Conservation (phyloP, 1,284 basidiomycete genomes). For the Stygiomarasmius scandens region DNA sequence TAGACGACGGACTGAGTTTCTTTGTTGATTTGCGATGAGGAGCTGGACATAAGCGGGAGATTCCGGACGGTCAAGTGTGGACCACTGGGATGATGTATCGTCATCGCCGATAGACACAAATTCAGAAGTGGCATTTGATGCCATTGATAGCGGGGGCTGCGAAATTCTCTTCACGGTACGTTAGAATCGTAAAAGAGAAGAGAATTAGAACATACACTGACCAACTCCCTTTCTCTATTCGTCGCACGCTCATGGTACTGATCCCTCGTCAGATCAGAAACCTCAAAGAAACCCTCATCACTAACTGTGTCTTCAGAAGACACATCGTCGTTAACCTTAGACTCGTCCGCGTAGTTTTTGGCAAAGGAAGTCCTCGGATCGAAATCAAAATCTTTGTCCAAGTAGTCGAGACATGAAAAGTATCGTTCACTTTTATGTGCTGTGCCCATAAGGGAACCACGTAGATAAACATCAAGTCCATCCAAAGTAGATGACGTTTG, state of each 20-base stretch:
- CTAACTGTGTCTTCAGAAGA: conserved; percentile 12
- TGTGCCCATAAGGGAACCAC: conserved; percentile 29
- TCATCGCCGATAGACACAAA: conserved; percentile 23
- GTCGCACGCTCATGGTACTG: background rate
- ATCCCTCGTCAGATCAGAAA: conserved; percentile 1
- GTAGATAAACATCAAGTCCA: conserved; percentile 36
- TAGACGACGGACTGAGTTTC: conserved; percentile 9
- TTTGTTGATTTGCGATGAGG: conserved; percentile 1
- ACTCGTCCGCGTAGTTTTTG: conserved; percentile 1
- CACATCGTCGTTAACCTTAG: conserved; percentile 6
- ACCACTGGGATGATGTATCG: conserved; percentile 13
- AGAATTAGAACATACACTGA: conserved; percentile 4
- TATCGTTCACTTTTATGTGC: conserved; percentile 29
- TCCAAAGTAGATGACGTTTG: conserved; percentile 36
- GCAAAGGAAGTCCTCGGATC: conserved; percentile 30
- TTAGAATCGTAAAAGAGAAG: conserved; percentile 16
- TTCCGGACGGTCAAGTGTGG: conserved; percentile 10
- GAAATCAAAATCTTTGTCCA: conserved; percentile 31
- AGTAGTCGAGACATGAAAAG: conserved; percentile 29
- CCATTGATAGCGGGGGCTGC: conserved; percentile 22
- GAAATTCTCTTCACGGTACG: conserved; percentile 14
- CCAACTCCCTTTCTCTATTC: background rate
- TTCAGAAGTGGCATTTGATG: conserved; percentile 27
- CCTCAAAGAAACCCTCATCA: conserved; percentile 20
- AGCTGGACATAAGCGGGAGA: conserved; percentile 1